Evolutionary conservation across 1,139 yeast species (phyloP).

Genomic region (Hansenula sp.): DNA sequence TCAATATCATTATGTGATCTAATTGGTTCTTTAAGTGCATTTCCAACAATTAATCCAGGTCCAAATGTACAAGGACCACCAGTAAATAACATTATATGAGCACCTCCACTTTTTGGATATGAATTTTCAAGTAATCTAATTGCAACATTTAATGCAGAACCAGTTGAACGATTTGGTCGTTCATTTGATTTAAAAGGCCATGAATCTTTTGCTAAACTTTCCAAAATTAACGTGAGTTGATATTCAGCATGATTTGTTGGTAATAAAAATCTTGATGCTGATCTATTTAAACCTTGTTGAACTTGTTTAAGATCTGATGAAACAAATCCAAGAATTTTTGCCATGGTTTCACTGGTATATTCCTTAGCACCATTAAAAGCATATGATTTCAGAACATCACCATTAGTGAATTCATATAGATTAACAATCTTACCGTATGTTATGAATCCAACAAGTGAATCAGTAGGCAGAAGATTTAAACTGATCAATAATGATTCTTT

Average conservation of each 20-base stretch:
- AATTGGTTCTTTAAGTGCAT: slow-evolving; percentile 80
- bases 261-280: slow-evolving; percentile 24
- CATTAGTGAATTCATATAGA: slow-evolving; percentile 49
- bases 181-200: slow-evolving; percentile 46
- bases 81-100: slow-evolving; percentile 60
- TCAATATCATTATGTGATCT: slow-evolving; percentile 88
- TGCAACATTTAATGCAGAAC: slow-evolving; percentile 64
- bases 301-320: slow-evolving; percentile 31
- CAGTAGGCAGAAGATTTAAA: slow-evolving; percentile 54
- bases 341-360: slow-evolving; percentile 47
- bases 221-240: slow-evolving; percentile 48
- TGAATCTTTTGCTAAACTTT: slow-evolving; percentile 46
- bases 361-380: slow-evolving; percentile 59
- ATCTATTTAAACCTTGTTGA: slow-evolving; percentile 4
- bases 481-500: slow-evolving; percentile 52
- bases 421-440: slow-evolving; percentile 64
- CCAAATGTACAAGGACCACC: slow-evolving; percentile 91
- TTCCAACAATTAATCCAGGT: slow-evolving; percentile 85
- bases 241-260: slow-evolving; percentile 39
- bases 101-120: slow-evolving; percentile 43
- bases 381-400: slow-evolving; percentile 28
- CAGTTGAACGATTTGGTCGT: slow-evolving; percentile 59
- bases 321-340: slow-evolving; percentile 48
- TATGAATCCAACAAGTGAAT: slow-evolving; percentile 53
- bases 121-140: slow-evolving; percentile 44